Percentiles rank a stretch among this genome's conserved stretches.
Conservation (phyloP, 371 early-diverging fungal genomes). For the Mucor saturninus region DNA sequence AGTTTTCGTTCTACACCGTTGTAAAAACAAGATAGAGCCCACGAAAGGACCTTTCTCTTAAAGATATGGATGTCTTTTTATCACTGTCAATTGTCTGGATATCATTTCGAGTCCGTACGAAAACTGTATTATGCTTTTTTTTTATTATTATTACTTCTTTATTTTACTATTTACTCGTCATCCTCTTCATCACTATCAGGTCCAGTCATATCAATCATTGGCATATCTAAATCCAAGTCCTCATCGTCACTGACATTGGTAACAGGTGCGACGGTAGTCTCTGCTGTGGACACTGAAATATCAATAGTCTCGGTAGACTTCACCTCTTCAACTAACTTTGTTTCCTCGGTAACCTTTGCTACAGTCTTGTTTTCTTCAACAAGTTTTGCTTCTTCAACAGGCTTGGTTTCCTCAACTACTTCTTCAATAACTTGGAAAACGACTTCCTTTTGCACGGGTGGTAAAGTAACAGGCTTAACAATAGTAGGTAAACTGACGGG, state of each 20-base stretch:
- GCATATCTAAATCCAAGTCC: slow-evolving; percentile 45
- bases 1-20: too few species aligned
- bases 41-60: too few species aligned
- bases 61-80: too few species aligned
- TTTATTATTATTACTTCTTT: not conserved
- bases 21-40: too few species aligned
- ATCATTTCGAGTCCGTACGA: too few species aligned
- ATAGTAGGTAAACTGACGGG: slow-evolving; percentile 15
- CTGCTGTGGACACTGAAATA: not conserved
- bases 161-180: slow-evolving; percentile 9
- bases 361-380: not conserved
- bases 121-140: not conserved
- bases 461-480: not conserved
- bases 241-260: slow-evolving; percentile 3
- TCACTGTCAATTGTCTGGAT: too few species aligned
- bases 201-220: slow-evolving; percentile 49
- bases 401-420: not conserved
- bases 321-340: not conserved
- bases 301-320: not conserved
- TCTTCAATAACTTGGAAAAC: not conserved
- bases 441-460: not conserved
- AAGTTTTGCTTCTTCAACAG: not conserved
- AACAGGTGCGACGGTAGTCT: not conserved
- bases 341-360: not conserved
- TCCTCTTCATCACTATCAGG: slow-evolving; percentile 46